Evolutionary conservation across 306 rosid genomes (phyloP).

Genomic region (Trifolium fragiferum): DNA sequence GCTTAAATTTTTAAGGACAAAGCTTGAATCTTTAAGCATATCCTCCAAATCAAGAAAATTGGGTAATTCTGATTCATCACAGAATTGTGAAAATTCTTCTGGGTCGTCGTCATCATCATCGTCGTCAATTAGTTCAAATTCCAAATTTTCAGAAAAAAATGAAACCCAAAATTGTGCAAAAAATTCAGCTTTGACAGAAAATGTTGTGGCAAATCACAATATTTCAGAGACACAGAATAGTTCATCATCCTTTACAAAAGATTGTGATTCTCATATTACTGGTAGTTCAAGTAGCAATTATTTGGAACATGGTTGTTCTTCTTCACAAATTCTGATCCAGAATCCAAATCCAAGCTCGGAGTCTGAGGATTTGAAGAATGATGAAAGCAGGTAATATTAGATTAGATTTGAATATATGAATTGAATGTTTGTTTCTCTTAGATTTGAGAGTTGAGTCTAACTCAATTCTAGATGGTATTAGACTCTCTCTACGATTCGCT

Average conservation of each 20-base stretch:
- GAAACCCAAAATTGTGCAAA: conserved; percentile 41
- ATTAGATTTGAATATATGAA: conserved; percentile 15
- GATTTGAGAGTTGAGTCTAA: no score
- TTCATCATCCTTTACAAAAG: conserved; percentile 43
- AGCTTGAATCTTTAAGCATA: conserved; percentile 58
- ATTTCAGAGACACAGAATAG: conserved; percentile 16
- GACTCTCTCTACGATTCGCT: no score
- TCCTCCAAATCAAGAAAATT: conserved; percentile 47
- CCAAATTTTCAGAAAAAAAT: conserved; percentile 49
- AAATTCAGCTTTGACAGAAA: conserved; percentile 37
- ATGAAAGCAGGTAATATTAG: conserved; percentile 52
- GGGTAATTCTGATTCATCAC: conserved; percentile 55
- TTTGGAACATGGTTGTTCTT: conserved; percentile 40
- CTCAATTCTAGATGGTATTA: no score
- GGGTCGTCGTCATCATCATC: conserved; percentile 41
- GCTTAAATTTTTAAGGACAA: conserved; percentile 63
- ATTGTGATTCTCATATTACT: conserved; percentile 46
- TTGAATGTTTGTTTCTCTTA: not conserved
- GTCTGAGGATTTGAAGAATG: conserved; percentile 50
- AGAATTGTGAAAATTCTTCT: conserved; percentile 55
- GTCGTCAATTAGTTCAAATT: conserved; percentile 45
- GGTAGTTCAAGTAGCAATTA: conserved; percentile 38
- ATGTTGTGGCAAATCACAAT: conserved; percentile 35
- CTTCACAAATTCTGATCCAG: conserved; percentile 23
- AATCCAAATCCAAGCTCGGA: conserved; percentile 41